phyloP scores from a whole-genome alignment of 2,329 filamentous ascomycete genomes.

The Fusarium floridanum region DNA sequence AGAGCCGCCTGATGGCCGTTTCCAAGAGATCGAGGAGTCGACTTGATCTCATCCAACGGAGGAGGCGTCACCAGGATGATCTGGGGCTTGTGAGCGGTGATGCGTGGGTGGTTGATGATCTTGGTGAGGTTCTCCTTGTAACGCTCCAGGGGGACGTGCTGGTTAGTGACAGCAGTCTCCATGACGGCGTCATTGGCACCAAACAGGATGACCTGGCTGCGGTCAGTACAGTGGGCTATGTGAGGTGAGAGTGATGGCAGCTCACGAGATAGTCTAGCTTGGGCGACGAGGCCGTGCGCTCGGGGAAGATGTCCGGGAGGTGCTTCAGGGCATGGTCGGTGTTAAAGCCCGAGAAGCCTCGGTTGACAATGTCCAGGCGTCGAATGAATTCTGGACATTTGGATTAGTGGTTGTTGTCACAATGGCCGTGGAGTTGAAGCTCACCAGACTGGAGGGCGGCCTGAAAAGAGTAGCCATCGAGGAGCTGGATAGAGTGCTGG shows the following conservation, averaged over 20 bases:
- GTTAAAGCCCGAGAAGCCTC: constrained; percentile 89
- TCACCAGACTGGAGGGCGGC: constrained; percentile 77
- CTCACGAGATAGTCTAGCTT: constrained; percentile 77
- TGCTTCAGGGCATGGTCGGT: constrained; percentile 79
- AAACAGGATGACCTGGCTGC: constrained; percentile 78
- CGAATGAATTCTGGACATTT: constrained; percentile 74
- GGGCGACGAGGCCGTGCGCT: constrained; percentile 65
- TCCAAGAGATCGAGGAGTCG: constrained; percentile 61
- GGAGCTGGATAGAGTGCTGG: constrained; percentile 72
- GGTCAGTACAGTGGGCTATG: constrained; percentile 33
- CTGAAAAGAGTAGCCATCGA: constrained; percentile 80
- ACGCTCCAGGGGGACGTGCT: constrained; percentile 82
- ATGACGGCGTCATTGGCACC: constrained; percentile 92
- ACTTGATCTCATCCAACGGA: constrained; percentile 82
- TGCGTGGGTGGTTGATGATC: constrained; percentile 79
- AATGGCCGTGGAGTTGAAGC: constrained; percentile 43
- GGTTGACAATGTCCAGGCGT: constrained; percentile 87
- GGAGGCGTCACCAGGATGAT: constrained; percentile 86
- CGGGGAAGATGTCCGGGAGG: constrained; percentile 78
- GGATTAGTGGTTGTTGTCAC: not conserved
- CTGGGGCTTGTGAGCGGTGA: constrained; percentile 77
- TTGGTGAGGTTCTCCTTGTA: constrained; percentile 79
- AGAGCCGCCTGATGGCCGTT: constrained; percentile 59
- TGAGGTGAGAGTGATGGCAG: not conserved
- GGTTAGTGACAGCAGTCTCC: constrained; percentile 70